phyloP scores from a whole-genome alignment of 1,284 basidiomycete genomes.

The Acaromyces ingoldii region DNA sequence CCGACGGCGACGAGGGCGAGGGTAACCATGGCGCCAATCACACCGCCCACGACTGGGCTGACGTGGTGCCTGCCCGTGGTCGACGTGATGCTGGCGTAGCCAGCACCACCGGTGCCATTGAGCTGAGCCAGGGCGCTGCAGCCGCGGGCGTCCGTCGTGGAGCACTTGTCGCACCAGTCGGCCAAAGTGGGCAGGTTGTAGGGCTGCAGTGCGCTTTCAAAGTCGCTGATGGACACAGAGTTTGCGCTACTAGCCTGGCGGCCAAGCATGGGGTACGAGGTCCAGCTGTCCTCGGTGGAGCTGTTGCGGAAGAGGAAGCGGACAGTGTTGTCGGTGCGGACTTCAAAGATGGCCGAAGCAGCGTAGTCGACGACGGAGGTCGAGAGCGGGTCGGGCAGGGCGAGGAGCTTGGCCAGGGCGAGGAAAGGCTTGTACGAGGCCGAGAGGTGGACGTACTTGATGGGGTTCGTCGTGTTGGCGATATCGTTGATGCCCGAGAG shows the following conservation, averaged over 20 bases:
- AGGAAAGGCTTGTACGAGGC: constrained; percentile 84
- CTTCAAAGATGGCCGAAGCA: constrained; percentile 71
- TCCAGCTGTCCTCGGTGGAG: constrained; percentile 54
- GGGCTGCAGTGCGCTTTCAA: constrained; percentile 67
- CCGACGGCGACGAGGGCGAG: constrained; percentile 27
- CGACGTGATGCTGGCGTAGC: constrained; percentile 22
- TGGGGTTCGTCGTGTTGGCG: constrained; percentile 68
- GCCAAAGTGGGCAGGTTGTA: constrained; percentile 50
- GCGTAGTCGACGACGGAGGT: constrained; percentile 65
- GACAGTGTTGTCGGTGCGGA: constrained; percentile 55
- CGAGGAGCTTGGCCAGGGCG: constrained; percentile 68
- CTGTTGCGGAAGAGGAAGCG: constrained; percentile 82
- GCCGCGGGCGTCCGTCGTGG: constrained; percentile 27
- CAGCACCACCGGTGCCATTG: constrained; percentile 38
- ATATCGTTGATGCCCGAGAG: constrained; percentile 67
- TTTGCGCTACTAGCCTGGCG: constrained; percentile 55
- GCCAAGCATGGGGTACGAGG: constrained; percentile 42
- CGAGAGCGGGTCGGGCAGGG: constrained; percentile 14
- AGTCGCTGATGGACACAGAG: constrained; percentile 69
- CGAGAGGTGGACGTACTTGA: constrained; percentile 67
- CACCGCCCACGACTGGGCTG: constrained; percentile 37
- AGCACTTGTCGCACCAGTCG: constrained; percentile 53
- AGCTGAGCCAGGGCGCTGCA: constrained; percentile 31
- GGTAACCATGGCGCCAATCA: constrained; percentile 38
- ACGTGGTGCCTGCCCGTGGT: constrained; percentile 38